Evolutionary conservation across 441 rosid genomes (phyloP).

Genomic region (Mallotus repandus): DNA sequence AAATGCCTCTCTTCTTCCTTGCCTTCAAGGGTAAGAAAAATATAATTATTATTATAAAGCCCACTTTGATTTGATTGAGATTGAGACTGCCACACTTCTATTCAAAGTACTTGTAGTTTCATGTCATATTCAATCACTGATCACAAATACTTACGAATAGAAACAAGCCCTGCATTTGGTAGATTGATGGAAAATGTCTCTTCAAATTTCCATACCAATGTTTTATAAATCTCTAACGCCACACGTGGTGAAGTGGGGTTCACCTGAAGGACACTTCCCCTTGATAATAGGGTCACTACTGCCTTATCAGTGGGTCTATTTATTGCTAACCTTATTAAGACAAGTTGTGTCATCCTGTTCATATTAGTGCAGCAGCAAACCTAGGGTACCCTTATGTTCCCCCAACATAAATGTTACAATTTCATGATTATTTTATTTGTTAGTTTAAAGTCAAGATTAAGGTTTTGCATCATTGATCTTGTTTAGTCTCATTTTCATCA

Average conservation of each 20-base stretch:
- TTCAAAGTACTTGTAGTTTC: conserved; percentile 23
- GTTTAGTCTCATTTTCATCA: conserved; percentile 8
- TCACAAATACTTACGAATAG: not conserved
- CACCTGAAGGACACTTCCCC: conserved; percentile 7
- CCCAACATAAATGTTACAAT: not conserved
- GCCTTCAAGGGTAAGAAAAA: conserved; percentile 28
- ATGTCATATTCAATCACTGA: conserved; percentile 13
- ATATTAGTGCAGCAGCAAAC: not conserved
- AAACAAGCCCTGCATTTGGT: not conserved
- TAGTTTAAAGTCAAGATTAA: not conserved
- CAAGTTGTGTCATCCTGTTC: not conserved
- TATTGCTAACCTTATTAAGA: conserved; percentile 1
- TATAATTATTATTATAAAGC: not conserved
- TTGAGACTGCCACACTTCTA: conserved; percentile 8
- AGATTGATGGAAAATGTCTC: conserved; percentile 8
- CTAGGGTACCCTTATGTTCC: not conserved
- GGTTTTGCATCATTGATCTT: not conserved
- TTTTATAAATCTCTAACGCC: not conserved
- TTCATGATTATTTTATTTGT: not conserved
- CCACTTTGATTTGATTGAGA: conserved; percentile 14
- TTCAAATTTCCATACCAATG: conserved; percentile 13
- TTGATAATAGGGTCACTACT: not conserved
- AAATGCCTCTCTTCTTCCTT: not conserved
- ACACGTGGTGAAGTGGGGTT: conserved; percentile 5
- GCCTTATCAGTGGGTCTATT: conserved; percentile 2